Base-by-base conservation (phyloP, 1,284 basidiomycete genomes). In the Cutaneotrichosporon mucoides region DNA sequence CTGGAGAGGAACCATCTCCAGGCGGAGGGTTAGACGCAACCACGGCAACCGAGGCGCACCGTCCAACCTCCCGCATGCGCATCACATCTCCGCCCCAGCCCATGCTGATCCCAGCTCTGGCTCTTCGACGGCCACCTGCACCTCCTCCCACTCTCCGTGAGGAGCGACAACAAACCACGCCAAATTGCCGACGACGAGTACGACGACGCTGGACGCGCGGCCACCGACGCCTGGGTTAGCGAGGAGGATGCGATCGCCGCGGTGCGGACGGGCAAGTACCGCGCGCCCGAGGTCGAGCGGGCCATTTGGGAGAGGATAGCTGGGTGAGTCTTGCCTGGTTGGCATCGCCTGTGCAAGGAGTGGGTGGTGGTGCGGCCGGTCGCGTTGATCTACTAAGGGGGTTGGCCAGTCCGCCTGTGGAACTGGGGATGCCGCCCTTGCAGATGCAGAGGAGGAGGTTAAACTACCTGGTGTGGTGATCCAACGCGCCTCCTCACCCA, bases 71-170 rank as follows among this genome's bases (percentile, higher is more conserved):
- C n/a, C n/a, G n/a, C n/a, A n/a, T n/a, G n/a, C n/a, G n/a, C n/a
- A n/a, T 24, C 24, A 24, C 24, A 24, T 24, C 24, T 24, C 24
- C 3, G 24, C 24, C 24, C 24, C 24, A 40, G 38, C 10, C 2
- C 10, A 24, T 3, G 24, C 50, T 55, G n/a, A 52, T 34, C 12
- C 44, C 53, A 95, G 92, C 87, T 97, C 70, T 98, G 94, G 95
- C 88, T 98, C 66, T 82, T 87, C 78, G 81, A 81, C 67, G 89
- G 86, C 35, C 86, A 85, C 67, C 81, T 98, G 9, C 92, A 97
- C 75, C 83, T 99, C 62, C 81, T 98, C 37, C 89, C 92, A 15
- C 83, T 92, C 68, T 82, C 83, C 72, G 82, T 90, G 68, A 73
- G 83, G 42, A 93, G 91, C 60, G 77, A 85, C 57, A 79, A 83